These are phyloP conservation scores for Coemansia sp. DNA, from an alignment of 192 early-diverging fungal genomes.

Conservation along the genomic window DNA sequence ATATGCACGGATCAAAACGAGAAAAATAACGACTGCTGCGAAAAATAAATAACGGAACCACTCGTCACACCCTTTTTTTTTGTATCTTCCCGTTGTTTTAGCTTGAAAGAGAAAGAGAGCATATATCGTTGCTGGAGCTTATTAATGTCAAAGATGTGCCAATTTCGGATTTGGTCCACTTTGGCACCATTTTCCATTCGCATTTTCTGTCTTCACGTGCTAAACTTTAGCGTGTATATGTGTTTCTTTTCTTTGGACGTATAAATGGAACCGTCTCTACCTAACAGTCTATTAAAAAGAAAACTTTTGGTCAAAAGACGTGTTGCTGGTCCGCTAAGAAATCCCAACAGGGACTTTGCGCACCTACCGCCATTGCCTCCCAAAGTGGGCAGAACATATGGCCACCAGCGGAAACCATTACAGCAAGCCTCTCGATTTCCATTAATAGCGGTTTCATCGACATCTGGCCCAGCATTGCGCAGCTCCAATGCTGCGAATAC, in stretches of 20 bases:
- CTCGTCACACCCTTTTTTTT: too few relatives aligned
- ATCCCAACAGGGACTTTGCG: slow-evolving; percentile 21
- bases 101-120: too few relatives aligned
- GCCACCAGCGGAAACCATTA: slow-evolving; percentile 7
- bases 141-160: too few relatives aligned
- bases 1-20: background rate
- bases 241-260: background rate
- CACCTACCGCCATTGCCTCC: slow-evolving; percentile 43
- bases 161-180: too few relatives aligned
- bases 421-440: background rate
- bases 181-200: too few relatives aligned
- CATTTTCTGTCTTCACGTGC: too few relatives aligned
- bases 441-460: background rate
- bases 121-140: too few relatives aligned
- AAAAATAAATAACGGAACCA: background rate
- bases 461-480: background rate
- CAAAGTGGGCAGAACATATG: slow-evolving; percentile 19
- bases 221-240: too few relatives aligned
- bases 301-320: slow-evolving; percentile 6
- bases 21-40: background rate
- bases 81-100: too few relatives aligned
- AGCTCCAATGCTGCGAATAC: too few relatives aligned
- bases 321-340: slow-evolving; percentile 18
- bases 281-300: background rate
- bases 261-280: background rate